Evolutionary conservation across 1,284 basidiomycete genomes (phyloP), one percentile per base, ranked within the genome.

Genomic region (Trichosporon sp.): DNA sequence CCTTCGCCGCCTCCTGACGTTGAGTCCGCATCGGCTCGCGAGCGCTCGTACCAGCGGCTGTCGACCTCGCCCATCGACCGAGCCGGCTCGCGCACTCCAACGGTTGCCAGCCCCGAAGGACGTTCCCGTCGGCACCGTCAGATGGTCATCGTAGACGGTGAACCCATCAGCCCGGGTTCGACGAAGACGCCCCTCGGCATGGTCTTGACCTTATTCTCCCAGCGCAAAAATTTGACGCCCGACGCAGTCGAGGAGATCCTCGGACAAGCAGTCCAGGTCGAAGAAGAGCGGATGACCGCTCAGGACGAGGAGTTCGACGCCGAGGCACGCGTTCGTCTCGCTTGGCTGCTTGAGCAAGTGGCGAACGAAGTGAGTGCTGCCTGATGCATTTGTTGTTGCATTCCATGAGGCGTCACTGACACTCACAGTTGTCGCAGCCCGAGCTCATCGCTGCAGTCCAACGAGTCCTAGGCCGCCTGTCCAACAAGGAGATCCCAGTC

Each of bases 121-220:
- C 56, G 56, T 6, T 16, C n/a, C 1, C 66, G 38, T 40, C 70
- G 70, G 5, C 68, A 70, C 4, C 65, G 75, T 0, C 65, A 70
- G 26, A 63, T 48, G 69, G 71, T 74, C 12, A 76, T 76, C 48
- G 69, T 76, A 21, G 73, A 76, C 56, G 75, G 75, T 11, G 65
- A 59, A 19, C 72, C 51, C 11, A 56, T 69, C 40, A 56, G 48
- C 32, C 74, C 74, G 2, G 59, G 59, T n/a, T 63, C 59, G 7
- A 63, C 6, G 32, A 63, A 2, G 1, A 72, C 71, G 4, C 21
- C 71, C 1, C 66, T 74, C 8, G 54, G 69, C 2, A n/a, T 46
- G 16, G 43, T 74, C 12, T 67, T 74, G 7, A 3, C 68, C 0
- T 21, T 74, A 10, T 70, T 74, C 46, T 67, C 35, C 11, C 46